Evolutionary conservation across 768 basidiomycete genomes (phyloP).

Genomic region (Macrolepiota fuliginosa): DNA sequence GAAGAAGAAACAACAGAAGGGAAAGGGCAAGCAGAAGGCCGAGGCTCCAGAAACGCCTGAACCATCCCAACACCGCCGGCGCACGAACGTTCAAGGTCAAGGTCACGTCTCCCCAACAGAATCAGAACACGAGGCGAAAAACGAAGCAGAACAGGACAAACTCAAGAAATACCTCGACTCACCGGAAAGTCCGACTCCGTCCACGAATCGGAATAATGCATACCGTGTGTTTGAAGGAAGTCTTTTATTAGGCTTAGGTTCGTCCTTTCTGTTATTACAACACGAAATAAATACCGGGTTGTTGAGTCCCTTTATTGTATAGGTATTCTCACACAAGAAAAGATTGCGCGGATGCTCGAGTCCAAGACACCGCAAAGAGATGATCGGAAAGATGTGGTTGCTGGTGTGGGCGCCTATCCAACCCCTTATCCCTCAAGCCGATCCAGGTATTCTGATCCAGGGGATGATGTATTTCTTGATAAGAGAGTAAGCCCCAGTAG

Average conservation of each 20-base stretch:
- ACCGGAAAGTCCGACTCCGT: background rate
- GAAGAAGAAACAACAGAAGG: background rate
- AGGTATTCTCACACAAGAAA: constrained; percentile 4
- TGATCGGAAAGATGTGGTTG: background rate
- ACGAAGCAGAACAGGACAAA: background rate
- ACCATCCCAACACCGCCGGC: background rate
- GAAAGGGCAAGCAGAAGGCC: background rate
- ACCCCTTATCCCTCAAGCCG: background rate
- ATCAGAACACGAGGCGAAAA: background rate
- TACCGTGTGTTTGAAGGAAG: constrained; percentile 2
- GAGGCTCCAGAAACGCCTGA: background rate
- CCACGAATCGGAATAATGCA: background rate
- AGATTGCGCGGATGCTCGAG: background rate
- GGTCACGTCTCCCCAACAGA: background rate
- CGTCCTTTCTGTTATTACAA: background rate
- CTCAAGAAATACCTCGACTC: background rate
- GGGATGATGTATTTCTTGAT: background rate
- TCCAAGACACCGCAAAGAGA: background rate
- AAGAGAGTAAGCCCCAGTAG: background rate
- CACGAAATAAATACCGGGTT: background rate
- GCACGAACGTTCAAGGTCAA: too few relatives aligned
- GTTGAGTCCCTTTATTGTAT: background rate
- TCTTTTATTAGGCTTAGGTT: background rate
- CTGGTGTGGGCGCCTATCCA: background rate
- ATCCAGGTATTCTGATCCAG: background rate